Evolutionary conservation across 2,329 filamentous ascomycete genomes (phyloP).

Genomic region (Diaporthe citriasiana): DNA sequence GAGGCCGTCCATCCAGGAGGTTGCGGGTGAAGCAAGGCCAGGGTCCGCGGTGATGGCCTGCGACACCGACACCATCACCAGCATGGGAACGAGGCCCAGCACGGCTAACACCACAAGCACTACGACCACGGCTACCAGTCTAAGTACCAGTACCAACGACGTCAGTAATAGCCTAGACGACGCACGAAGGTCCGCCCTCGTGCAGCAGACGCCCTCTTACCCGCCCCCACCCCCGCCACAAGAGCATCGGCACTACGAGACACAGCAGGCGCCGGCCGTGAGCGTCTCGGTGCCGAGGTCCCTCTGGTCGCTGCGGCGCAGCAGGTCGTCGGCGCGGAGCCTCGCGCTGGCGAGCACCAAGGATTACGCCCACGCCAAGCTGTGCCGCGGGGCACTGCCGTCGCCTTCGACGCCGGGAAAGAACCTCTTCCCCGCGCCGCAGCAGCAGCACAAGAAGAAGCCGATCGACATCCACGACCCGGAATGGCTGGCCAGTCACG

Average conservation of each 20-base stretch:
- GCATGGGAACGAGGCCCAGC: neutral
- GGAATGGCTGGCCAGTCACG: conserved; percentile 37
- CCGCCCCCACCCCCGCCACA: neutral
- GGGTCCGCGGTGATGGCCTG: neutral
- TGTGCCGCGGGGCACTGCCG: conserved; percentile 11
- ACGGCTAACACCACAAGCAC: neutral
- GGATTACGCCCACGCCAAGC: conserved; percentile 19
- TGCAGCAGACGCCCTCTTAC: neutral
- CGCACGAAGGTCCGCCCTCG: neutral
- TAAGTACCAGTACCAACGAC: neutral
- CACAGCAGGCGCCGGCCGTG: neutral
- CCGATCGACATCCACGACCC: conserved; percentile 37
- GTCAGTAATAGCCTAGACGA: too few species aligned
- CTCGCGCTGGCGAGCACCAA: conserved; percentile 12
- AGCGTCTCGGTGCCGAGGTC: neutral
- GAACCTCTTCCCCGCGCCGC: conserved; percentile 34
- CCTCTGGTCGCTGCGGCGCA: conserved; percentile 19
- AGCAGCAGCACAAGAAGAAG: neutral
- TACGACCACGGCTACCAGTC: neutral
- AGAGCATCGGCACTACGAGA: neutral
- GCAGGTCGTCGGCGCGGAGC: conserved; percentile 7
- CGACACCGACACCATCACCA: neutral
- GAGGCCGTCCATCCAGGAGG: neutral
- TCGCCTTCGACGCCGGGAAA: conserved; percentile 18
- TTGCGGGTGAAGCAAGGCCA: neutral